Evolutionary conservation across 371 early-diverging fungal genomes (phyloP).

Genomic region (Syncephalastrum racemosum): DNA sequence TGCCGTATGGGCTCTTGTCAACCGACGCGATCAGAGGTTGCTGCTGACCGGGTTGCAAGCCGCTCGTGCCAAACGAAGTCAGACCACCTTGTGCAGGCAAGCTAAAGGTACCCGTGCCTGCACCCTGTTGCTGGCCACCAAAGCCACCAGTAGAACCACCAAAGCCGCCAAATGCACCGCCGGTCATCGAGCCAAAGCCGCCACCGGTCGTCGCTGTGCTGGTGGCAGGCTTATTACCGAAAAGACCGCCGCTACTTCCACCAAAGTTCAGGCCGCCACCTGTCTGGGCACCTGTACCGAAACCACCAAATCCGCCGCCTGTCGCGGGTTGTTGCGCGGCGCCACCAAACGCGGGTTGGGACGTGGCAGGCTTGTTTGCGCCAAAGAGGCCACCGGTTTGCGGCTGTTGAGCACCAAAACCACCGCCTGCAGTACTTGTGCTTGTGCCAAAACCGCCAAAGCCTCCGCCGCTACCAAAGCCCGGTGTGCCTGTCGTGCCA

Average conservation of each 20-base stretch:
- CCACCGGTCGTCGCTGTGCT: constrained; percentile 3
- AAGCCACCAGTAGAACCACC: constrained; percentile 22
- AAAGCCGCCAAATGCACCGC: constrained; percentile 24
- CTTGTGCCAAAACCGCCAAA: constrained; percentile 27
- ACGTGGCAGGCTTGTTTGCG: constrained; percentile 48
- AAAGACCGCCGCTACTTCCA: constrained; percentile 22
- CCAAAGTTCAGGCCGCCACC: constrained; percentile 39
- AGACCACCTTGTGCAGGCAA: constrained; percentile 46
- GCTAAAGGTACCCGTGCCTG: constrained; percentile 25
- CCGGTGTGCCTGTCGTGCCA: constrained; percentile 16
- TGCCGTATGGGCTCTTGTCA: constrained; percentile 84
- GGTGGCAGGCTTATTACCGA: constrained; percentile 25
- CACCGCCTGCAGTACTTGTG: constrained; percentile 19
- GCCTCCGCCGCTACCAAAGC: constrained; percentile 31
- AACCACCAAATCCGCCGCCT: constrained; percentile 40
- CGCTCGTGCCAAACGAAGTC: constrained; percentile 41
- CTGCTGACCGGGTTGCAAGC: constrained; percentile 36
- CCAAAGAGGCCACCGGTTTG: constrained; percentile 56
- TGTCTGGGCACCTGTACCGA: constrained; percentile 26
- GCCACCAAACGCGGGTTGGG: constrained; percentile 53
- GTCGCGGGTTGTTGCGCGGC: constrained; percentile 24
- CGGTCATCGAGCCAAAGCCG: neutral
- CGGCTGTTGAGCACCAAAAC: constrained; percentile 20
- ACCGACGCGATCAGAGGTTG: constrained; percentile 69
- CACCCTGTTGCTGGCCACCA: constrained; percentile 24